Conservation (phyloP, 179 eudicot genomes). For the Pouteria campechiana region DNA sequence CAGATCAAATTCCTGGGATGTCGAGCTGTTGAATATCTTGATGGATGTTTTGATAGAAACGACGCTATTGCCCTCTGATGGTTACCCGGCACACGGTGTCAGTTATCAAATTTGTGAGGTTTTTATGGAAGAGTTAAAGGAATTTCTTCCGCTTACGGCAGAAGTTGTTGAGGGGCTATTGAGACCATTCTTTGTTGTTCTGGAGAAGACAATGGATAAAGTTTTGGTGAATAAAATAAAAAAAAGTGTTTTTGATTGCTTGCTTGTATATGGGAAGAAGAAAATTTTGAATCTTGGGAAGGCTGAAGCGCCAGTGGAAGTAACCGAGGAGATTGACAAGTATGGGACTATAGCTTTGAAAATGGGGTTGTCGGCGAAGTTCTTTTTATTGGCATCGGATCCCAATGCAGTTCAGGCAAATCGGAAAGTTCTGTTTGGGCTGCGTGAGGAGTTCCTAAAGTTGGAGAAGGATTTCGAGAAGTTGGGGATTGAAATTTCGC, state of each 20-base stretch:
- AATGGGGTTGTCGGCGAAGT: slow-evolving; percentile 42
- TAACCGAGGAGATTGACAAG: slow-evolving; percentile 15
- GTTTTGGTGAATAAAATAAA: slow-evolving; percentile 59
- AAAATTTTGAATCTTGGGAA: slow-evolving; percentile 23
- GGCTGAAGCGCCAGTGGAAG: slow-evolving; percentile 6
- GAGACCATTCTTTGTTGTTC: slow-evolving; percentile 33
- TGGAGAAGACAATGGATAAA: slow-evolving; percentile 43
- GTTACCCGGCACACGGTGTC: slow-evolving; percentile 62
- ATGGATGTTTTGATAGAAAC: slow-evolving; percentile 34
- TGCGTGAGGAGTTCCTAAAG: slow-evolving; percentile 63
- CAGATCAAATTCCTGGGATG: slow-evolving; percentile 46
- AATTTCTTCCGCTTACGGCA: slow-evolving; percentile 40
- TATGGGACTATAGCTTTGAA: slow-evolving; percentile 45
- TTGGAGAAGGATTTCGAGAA: slow-evolving; percentile 66
- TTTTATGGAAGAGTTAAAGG: slow-evolving; percentile 56
- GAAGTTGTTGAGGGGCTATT: slow-evolving; percentile 53
- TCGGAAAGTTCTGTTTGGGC: slow-evolving; percentile 55
- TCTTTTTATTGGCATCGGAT: slow-evolving; percentile 50
- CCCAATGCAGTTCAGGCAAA: slow-evolving; percentile 69
- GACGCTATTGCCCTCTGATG: slow-evolving; percentile 34
- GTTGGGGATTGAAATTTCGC: slow-evolving; percentile 34
- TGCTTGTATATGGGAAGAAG: slow-evolving; percentile 42
- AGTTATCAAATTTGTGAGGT: slow-evolving; percentile 65
- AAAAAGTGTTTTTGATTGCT: slow-evolving; percentile 44
- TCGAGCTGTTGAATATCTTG: slow-evolving; percentile 25